Evolutionary conservation across 140 eudicot species (phyloP), one percentile per base, ranked within the genome.

Genomic region (Flaveria floridana): DNA sequence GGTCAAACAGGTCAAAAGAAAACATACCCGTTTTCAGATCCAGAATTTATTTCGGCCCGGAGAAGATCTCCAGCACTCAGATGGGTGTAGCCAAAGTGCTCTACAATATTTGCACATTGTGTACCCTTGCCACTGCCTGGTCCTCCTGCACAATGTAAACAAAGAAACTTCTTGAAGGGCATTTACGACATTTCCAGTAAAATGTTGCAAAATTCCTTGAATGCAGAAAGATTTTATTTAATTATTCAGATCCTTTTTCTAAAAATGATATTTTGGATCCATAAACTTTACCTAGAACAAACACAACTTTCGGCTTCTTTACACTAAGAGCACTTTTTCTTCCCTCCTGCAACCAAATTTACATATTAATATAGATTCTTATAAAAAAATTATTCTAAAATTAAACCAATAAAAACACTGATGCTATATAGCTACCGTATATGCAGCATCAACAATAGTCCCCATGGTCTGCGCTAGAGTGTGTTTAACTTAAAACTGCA

Each of bases 71-170:
- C 98, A 30, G 98, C 98, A 86, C 98, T 93, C 15, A 93, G 91
- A 86, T 93, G 98, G 62, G 98, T 93, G 79, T 90, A 93, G 73
- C 98, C 97, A 68, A 83, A 93, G 52, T 93, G 86, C 76, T 90
- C 71, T 9, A 93, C 98, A 59, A 93, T 93, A 80, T 93, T 93
- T 74, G 93, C 88, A 82, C 98, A 93, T 66, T 93, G 98, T 67
- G 98, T 93, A 53, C 98, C 98, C 86, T 93, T 93, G 44, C 98
- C 98, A 80, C 98, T 90, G 74, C 98, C 98, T 3, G 98, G 98
- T 52, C 98, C 98, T 83, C 98, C 98, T 93, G 88, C 71, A 80
- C 84, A 84, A 15, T 20, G 26, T 51, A 37, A 51, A 20, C 50
- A 26, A n/a, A 71, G 57, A 53, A 58, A 26, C 53, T 48, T 75